Evolutionary conservation across 106 monocot species (phyloP).

Genomic region (Dioscorea alata): DNA sequence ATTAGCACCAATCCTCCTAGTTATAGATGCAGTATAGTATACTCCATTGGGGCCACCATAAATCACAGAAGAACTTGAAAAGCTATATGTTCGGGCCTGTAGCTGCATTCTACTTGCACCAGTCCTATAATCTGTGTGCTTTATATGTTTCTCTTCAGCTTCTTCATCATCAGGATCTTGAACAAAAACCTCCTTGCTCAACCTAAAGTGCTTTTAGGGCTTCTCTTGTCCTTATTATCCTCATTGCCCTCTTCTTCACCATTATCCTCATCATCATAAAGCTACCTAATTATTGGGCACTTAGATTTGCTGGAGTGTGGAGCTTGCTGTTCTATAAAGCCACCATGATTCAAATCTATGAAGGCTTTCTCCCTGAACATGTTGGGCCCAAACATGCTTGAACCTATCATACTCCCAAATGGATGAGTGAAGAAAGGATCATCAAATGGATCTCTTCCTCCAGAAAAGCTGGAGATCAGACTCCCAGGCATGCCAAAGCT

Average conservation of each 20-base stretch:
- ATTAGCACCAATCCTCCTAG: constrained; percentile 60
- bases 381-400: constrained; percentile 47
- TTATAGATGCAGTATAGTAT: constrained; percentile 74
- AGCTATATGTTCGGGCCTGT: constrained; percentile 33
- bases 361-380: constrained; percentile 35
- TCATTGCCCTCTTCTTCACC: constrained; percentile 8
- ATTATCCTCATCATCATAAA: constrained; percentile 48
- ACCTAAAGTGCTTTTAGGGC: constrained; percentile 36
- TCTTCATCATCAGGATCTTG: constrained; percentile 67
- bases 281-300: constrained; percentile 59
- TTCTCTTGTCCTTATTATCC: constrained; percentile 12
- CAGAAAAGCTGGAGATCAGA: constrained; percentile 40
- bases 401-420: constrained; percentile 31
- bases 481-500: constrained; percentile 22
- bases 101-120: constrained; percentile 8
- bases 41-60: constrained; percentile 78
- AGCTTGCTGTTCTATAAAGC: constrained; percentile 48
- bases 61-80: constrained; percentile 73
- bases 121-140: constrained; percentile 12
- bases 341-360: constrained; percentile 19
- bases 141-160: constrained; percentile 39
- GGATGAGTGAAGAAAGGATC: constrained; percentile 50
- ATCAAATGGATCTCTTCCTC: constrained; percentile 53
- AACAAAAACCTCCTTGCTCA: constrained; percentile 43
- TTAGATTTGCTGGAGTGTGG: constrained; percentile 23